phyloP scores from a whole-genome alignment of 768 basidiomycete species.

The Leccinum pellstonianum region DNA sequence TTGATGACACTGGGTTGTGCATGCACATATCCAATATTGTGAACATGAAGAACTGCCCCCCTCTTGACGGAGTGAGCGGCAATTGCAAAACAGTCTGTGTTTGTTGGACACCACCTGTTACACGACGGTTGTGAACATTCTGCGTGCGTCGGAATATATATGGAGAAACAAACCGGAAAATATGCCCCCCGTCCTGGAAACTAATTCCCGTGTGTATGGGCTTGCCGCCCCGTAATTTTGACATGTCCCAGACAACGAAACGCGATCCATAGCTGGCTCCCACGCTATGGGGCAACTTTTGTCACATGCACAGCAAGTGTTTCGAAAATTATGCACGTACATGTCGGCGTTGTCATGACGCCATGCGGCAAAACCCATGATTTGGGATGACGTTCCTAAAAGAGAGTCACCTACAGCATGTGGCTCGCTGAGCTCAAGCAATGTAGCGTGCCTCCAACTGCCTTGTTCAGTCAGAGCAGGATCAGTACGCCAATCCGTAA shows the following conservation, averaged over 20 bases:
- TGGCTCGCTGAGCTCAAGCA: slow-evolving; percentile 75
- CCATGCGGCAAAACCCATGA: slow-evolving; percentile 69
- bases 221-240: slow-evolving; percentile 69
- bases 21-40: slow-evolving; percentile 64
- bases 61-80: slow-evolving; percentile 55
- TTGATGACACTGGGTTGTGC: slow-evolving; percentile 60
- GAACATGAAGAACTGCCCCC: slow-evolving; percentile 69
- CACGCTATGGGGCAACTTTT: slow-evolving; percentile 43
- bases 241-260: slow-evolving; percentile 77
- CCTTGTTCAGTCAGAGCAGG: slow-evolving; percentile 51
- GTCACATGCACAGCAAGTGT: neutral
- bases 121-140: slow-evolving; percentile 3
- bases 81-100: slow-evolving; percentile 76
- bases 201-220: slow-evolving; percentile 60
- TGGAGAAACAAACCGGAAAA: slow-evolving; percentile 54
- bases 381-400: slow-evolving; percentile 44
- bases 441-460: slow-evolving; percentile 58
- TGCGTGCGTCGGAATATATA: neutral
- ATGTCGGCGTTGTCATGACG: slow-evolving; percentile 66
- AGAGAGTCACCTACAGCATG: slow-evolving; percentile 53
- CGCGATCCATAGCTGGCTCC: slow-evolving; percentile 73
- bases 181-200: slow-evolving; percentile 64
- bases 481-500: slow-evolving; percentile 83
- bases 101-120: slow-evolving; percentile 73
- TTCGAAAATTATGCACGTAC: slow-evolving; percentile 42